Percentiles rank a stretch among this genome's conserved stretches.
Evolutionary conservation across 768 basidiomycete genomes (phyloP).

Genomic region (Calocybe cyanea): DNA sequence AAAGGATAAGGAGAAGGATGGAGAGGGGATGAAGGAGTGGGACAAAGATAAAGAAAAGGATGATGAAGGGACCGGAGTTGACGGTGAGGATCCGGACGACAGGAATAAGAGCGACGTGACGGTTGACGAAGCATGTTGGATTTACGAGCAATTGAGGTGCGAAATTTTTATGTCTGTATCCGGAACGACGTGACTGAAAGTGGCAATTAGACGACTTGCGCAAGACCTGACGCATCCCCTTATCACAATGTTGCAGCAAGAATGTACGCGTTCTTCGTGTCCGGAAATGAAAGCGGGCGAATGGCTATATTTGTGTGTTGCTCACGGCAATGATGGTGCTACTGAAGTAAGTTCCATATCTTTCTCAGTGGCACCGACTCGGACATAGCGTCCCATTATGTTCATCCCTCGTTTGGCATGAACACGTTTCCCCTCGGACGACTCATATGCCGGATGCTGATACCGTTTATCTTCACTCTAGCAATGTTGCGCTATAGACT

Average conservation of each 20-base stretch:
- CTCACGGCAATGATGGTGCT: conserved; percentile 83
- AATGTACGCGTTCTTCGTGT: conserved; percentile 83
- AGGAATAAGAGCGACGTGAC: conserved; percentile 43
- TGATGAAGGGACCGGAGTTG: conserved; percentile 30
- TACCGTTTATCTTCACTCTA: conserved; percentile 22
- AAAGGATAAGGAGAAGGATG: conserved; percentile 25
- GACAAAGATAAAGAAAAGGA: conserved; percentile 27
- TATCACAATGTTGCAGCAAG: conserved; percentile 80
- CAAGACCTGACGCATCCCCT: conserved; percentile 85
- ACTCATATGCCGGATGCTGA: background rate
- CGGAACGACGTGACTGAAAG: conserved; percentile 1
- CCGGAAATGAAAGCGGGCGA: conserved; percentile 99
- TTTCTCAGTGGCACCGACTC: background rate
- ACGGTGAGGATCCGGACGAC: conserved; percentile 24
- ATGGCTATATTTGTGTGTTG: conserved; percentile 95
- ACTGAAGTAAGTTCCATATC: conserved; percentile 61
- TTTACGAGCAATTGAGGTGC: conserved; percentile 61
- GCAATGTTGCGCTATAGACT: conserved; percentile 98
- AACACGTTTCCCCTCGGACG: background rate
- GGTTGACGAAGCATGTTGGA: conserved; percentile 84
- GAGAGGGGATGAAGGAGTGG: conserved; percentile 26
- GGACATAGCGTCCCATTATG: background rate
- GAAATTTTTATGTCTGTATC: conserved; percentile 8
- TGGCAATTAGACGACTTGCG: conserved; percentile 65
- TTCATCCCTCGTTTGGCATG: background rate